Base-by-base conservation (phyloP, 1,284 basidiomycete species). In the Schizophyllum commune region DNA sequence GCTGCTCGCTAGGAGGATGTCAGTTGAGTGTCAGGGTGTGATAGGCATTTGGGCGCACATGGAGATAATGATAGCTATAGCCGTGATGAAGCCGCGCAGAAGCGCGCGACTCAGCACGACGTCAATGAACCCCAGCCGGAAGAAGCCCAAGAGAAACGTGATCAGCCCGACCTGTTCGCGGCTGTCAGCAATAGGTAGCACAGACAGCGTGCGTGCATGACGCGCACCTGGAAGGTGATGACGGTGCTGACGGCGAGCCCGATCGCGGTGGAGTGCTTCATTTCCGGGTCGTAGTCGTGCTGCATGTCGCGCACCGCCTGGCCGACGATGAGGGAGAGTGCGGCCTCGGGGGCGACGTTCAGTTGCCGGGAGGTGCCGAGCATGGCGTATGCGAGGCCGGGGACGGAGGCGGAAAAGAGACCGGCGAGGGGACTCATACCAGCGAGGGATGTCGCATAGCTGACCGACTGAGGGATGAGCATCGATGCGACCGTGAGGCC, bases 61-160 rank as follows among this genome's bases (percentile, higher is more conserved):
- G 68, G 84, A 78, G 65, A 92, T 91, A 22, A 92, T 83, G 4
- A 89, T 79, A 0, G 87, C 90, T 20, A 94, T 82, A 17, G 91
- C 91, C 4, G 87, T 85, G 58, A 94, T 85, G 72, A 97, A 98
- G 5, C 95, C 95, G 51, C 92, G 83, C 51, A 98, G 80, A 6
- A 93, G 76, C 5, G 95, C 92, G 61, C 93, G 85, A 65, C 90
- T 92, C n/a, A 98, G 82, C 2, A 98, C 90, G 17, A 97, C 95
- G 72, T 98, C 95, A 58, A 98, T 85, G 74, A 98, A 98, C 1
- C 95, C 95, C 0, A 98, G 79, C 19, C 94, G 83, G 69, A 96
- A 87, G 63, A 97, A 83, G 5, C 95, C 95, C 34, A 98, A 81
- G 9, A 91, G 71, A 66, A 93, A 93, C 1, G 92, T 90, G 66